Percentiles rank a stretch among this genome's conserved stretches.
Evolutionary conservation across 768 basidiomycete species (phyloP).

Genomic region (Cytidiella melzeri): DNA sequence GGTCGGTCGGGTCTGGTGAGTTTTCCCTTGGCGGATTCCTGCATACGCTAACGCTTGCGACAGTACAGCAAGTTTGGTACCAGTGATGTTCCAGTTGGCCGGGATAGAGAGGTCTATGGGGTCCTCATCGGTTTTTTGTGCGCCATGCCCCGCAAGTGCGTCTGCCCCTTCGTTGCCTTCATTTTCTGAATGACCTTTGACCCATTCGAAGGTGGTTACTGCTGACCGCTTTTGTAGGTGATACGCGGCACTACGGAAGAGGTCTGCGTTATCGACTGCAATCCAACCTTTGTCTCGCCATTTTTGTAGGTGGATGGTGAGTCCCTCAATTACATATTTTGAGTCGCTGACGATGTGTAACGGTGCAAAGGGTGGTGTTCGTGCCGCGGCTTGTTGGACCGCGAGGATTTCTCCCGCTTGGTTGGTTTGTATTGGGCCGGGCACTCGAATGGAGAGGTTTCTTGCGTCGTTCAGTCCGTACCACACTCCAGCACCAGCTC

Average conservation of each 20-base stretch:
- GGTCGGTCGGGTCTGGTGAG: neutral
- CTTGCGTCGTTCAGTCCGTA: neutral
- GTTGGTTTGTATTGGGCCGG: neutral
- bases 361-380: neutral
- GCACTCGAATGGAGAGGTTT: neutral
- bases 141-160: constrained; percentile 15
- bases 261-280: constrained; percentile 2
- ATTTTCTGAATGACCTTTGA: constrained; percentile 20
- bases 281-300: constrained; percentile 13
- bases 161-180: constrained; percentile 24
- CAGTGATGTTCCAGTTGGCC: constrained; percentile 6
- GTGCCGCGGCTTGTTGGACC: neutral
- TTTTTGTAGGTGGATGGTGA: constrained; percentile 15
- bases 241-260: constrained; percentile 2
- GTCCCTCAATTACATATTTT: constrained; percentile 15
- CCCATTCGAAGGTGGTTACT: constrained; percentile 20
- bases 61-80: constrained; percentile 13
- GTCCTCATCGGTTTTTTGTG: neutral
- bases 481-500: constrained; percentile 11
- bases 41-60: constrained; percentile 18
- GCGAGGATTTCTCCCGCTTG: neutral
- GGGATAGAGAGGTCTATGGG: constrained; percentile 4
- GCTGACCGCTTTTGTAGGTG: constrained; percentile 13
- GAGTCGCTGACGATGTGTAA: constrained; percentile 23
- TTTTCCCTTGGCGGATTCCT: constrained; percentile 1